phyloP scores from a whole-genome alignment of 2,329 filamentous ascomycete genomes.

The Penicillium sclerotigenum region DNA sequence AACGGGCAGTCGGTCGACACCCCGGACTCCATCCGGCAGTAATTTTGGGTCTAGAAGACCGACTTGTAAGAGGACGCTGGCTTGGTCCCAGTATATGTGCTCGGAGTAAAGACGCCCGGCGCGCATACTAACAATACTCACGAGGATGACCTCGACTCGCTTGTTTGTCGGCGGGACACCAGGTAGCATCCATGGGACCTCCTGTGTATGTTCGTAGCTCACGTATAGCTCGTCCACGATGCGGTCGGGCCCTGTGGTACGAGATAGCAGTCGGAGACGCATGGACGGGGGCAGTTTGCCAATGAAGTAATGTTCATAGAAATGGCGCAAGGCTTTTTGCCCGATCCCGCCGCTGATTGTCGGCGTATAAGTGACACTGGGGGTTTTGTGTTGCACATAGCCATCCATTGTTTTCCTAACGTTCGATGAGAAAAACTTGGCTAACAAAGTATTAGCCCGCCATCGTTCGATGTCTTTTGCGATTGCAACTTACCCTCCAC shows the following conservation, averaged over 20 bases:
- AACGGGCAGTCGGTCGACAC: constrained; percentile 40
- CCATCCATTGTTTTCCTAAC: constrained; percentile 31
- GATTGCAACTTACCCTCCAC: constrained; percentile 29
- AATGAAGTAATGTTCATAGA: constrained; percentile 59
- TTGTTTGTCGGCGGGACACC: constrained; percentile 56
- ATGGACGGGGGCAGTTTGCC: constrained; percentile 51
- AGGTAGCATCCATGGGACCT: constrained; percentile 59
- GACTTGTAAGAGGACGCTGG: constrained; percentile 57
- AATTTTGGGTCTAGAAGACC: constrained; percentile 57
- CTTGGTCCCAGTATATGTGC: constrained; percentile 62
- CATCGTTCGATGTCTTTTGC: too few species aligned
- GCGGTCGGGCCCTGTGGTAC: constrained; percentile 57
- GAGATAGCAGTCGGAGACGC: constrained; percentile 54
- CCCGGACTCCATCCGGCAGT: constrained; percentile 47
- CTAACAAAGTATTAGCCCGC: constrained; percentile 13
- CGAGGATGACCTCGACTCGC: constrained; percentile 55
- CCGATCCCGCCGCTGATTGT: constrained; percentile 45
- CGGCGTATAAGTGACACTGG: constrained; percentile 31
- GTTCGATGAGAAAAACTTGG: constrained; percentile 35
- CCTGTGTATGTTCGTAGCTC: constrained; percentile 55
- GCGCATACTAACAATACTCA: constrained; percentile 55
- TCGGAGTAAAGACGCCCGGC: constrained; percentile 56
- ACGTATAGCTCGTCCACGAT: constrained; percentile 61
- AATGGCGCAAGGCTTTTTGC: constrained; percentile 43
- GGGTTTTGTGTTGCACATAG: constrained; percentile 30